Evolutionary conservation across 2,329 filamentous ascomycete species (phyloP).

Genomic region (Aspergillus flavus): DNA sequence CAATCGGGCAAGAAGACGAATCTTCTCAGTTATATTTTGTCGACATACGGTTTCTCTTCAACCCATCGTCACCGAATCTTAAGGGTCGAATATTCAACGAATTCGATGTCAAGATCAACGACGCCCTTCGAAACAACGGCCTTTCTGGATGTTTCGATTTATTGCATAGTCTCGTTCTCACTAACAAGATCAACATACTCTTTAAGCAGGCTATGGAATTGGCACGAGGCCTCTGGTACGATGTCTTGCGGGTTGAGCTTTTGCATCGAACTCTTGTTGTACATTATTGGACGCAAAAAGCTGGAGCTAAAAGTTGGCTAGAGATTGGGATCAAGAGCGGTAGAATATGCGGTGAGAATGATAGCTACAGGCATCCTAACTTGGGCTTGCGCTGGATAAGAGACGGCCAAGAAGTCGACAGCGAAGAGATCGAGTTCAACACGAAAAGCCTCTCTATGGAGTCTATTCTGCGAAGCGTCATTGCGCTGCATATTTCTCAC

Average conservation of each 20-base stretch:
- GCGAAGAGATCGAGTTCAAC: slow-evolving; percentile 69
- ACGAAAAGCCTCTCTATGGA: slow-evolving; percentile 71
- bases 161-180: slow-evolving; percentile 84
- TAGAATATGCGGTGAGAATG: slow-evolving; percentile 9
- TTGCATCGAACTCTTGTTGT: slow-evolving; percentile 81
- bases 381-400: slow-evolving; percentile 74
- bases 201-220: slow-evolving; percentile 75
- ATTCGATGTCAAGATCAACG: slow-evolving; percentile 73
- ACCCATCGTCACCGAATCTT: slow-evolving; percentile 67
- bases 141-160: slow-evolving; percentile 81
- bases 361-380: slow-evolving; percentile 30
- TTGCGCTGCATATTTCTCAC: slow-evolving; percentile 73
- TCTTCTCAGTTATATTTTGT: slow-evolving; percentile 90
- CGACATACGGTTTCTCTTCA: slow-evolving; percentile 83
- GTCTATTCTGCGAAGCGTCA: slow-evolving; percentile 69
- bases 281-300: slow-evolving; percentile 82
- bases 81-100: slow-evolving; percentile 63
- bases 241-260: slow-evolving; percentile 74
- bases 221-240: slow-evolving; percentile 72
- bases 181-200: slow-evolving; percentile 84
- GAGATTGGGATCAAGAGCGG: slow-evolving; percentile 70
- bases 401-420: slow-evolving; percentile 73
- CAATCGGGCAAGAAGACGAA: slow-evolving; percentile 82
- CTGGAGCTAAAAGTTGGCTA: slow-evolving; percentile 82
- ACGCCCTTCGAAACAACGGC: slow-evolving; percentile 68